Evolutionary conservation across 768 basidiomycete species (phyloP).

Genomic region (Lentinula boryana): DNA sequence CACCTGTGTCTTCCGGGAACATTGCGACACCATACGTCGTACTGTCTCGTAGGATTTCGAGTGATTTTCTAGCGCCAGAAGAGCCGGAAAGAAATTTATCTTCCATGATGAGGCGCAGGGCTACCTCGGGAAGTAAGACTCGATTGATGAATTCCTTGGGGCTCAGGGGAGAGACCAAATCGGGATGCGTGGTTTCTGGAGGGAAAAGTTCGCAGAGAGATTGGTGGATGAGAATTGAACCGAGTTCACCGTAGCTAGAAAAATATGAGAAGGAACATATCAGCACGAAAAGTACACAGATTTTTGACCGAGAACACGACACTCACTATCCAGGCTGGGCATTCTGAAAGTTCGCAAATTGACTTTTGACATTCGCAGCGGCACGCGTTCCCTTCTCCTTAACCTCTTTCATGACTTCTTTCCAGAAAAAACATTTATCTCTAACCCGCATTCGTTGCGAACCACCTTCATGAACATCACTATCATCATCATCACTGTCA

Average conservation of each 20-base stretch:
- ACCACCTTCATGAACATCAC: conserved; percentile 15
- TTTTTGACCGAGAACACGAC: not conserved
- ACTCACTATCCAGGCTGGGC: conserved; percentile 89
- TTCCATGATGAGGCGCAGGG: conserved; percentile 72
- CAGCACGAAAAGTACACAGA: not conserved
- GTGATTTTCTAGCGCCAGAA: conserved; percentile 35
- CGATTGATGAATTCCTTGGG: conserved; percentile 74
- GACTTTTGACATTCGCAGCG: conserved; percentile 62
- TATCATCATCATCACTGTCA: conserved; percentile 16
- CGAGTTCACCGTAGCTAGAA: conserved; percentile 78
- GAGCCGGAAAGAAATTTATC: conserved; percentile 50
- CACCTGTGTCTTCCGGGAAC: conserved; percentile 64
- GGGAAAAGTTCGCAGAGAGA: conserved; percentile 75
- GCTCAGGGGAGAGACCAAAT: conserved; percentile 58
- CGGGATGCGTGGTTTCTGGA: conserved; percentile 45
- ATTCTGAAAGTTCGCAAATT: conserved; percentile 76
- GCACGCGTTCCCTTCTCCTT: conserved; percentile 60
- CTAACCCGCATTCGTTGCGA: conserved; percentile 6
- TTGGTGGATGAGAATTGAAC: conserved; percentile 75
- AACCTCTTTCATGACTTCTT: conserved; percentile 55
- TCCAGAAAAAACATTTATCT: conserved; percentile 49
- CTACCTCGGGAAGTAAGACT: conserved; percentile 88
- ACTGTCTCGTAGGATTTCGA: conserved; percentile 65
- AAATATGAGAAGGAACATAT: not conserved
- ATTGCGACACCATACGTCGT: conserved; percentile 79